Base-by-base conservation (phyloP, 441 rosid species). In the Adansonia rubrostipa region DNA sequence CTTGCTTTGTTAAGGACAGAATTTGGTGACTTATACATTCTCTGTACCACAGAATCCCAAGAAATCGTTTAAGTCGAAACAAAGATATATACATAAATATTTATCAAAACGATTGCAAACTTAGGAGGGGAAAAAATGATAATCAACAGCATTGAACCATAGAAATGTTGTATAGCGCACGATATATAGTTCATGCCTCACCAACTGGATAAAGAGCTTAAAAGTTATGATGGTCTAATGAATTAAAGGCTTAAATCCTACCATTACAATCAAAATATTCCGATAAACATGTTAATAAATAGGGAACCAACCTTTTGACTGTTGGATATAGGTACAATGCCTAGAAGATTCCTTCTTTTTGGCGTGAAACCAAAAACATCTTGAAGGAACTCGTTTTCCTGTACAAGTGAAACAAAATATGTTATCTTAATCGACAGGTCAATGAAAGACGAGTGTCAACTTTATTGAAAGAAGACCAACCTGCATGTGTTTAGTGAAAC, bases 401-500 rank as follows among this genome's bases (percentile, higher is more conserved):
- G 85, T 71, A 85, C 24, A 67, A 68, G 56, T 14, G 24, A 75
- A 70, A 76, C 8, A 50, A 68, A 60, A 15, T 9, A 22, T 24
- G 65, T 7, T n/a, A 71, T 24, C 58, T 45, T 5, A 5, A 74
- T 40, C 78, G 69, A 73, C 74, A 10, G 50, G 10, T 10, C 44
- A 50, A 56, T 45, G 71, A 76, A 65, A 50, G 20, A 14, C 61
- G 17, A n/a, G n/a, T 20, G 22, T 22, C 65, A 17, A 56, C 44
- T 13, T 70, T 20, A 24, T 13, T 69, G n/a, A 14, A 74, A 36
- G 20, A 83, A 69, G 60, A 77, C 92, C 44, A 73, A 96, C 99
- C 98, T 89, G 98, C 95, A 97, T 91, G 89, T 97, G 99, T 85
- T 89, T 97, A 28, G 89, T 86, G 85, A 96, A 96, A 11, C 99